Evolutionary conservation across 495 filamentous ascomycete species (phyloP), one percentile per base, ranked within the genome.

Genomic region (Penicillium goetzii): DNA sequence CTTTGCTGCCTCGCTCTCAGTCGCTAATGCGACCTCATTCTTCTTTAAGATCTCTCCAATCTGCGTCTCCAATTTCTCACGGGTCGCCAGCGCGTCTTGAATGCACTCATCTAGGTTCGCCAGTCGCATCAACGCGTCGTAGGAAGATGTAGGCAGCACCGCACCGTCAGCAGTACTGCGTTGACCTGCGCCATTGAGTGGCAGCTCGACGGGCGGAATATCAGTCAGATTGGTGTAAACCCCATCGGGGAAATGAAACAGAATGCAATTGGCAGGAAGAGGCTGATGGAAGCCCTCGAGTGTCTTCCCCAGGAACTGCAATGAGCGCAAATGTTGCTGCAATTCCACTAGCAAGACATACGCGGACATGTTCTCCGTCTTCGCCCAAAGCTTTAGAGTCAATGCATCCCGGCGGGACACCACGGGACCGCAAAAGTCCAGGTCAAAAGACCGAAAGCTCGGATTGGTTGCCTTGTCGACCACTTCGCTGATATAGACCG

Each of bases 91-190:
- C 6, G 93, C 93, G 69, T 99, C 95, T 74, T 97, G 91, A 36
- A 98, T 90, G 61, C 93, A 97, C 68, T 92, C 90, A 62, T 97
- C 93, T 40, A 99, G 79, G 57, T 92, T 97, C 15, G 90, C 89
- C 32, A 99, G 81, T 33, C 89, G 86, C 90, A 97, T 96, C 49
- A 99, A 78, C 2, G 91, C 87, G 69, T 96, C 95, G 76, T 97
- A 99, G 1, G 92, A 93, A 6, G 92, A 92, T 1, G 91, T 95
- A 0, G 80, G 69, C 58, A 87, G 66, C 2, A 66, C 77, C 63
- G 17, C 56, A 14, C 68, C 66, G 47, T 72, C 73, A 10, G 76
- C 76, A 62, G 80, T 75, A 14, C 51, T 49, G 15, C 63, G 67
- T 19, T 69, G 66, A 12, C 61, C 53, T n/a, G 60, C 23, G 11